These are phyloP conservation scores for Stagonosporopsis tanaceti DNA, from an alignment of 2,329 filamentous ascomycete genomes.

Conservation along the genomic window DNA sequence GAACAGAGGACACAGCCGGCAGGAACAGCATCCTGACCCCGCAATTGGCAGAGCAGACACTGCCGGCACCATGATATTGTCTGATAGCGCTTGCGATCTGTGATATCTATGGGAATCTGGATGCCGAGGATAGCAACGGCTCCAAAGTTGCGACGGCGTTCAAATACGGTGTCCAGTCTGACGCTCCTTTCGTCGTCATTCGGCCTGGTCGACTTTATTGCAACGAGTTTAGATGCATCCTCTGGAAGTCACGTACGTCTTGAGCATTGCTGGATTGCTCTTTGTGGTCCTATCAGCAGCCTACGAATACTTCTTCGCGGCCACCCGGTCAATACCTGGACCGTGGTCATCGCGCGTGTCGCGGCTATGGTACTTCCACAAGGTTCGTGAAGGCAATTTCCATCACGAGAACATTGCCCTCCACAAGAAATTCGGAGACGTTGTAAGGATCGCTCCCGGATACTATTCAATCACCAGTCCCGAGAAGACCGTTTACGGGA, in stretches of 20 bases:
- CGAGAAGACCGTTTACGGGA: not conserved
- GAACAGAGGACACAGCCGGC: too few species aligned
- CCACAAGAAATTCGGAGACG: not conserved
- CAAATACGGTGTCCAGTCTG: not conserved
- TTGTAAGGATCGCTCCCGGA: not conserved
- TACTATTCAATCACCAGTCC: not conserved
- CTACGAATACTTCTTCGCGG: not conserved
- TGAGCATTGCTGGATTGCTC: not conserved
- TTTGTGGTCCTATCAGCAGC: not conserved
- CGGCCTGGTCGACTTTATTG: not conserved
- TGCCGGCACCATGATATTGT: not conserved
- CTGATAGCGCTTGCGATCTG: not conserved
- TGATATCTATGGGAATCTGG: not conserved
- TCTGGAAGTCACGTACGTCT: not conserved
- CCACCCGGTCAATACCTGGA: conserved; percentile 1
- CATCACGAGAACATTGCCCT: conserved; percentile 5
- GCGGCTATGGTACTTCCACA: not conserved
- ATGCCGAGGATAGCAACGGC: not conserved
- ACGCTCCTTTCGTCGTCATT: not conserved
- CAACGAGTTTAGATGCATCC: not conserved
- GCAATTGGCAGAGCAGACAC: not conserved
- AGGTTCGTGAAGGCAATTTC: not conserved
- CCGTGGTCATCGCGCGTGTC: not conserved
- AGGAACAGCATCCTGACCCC: not conserved
- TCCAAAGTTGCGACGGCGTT: not conserved